phyloP scores from a whole-genome alignment of 257 asterid genomes.

The Nicotiana knightiana region DNA sequence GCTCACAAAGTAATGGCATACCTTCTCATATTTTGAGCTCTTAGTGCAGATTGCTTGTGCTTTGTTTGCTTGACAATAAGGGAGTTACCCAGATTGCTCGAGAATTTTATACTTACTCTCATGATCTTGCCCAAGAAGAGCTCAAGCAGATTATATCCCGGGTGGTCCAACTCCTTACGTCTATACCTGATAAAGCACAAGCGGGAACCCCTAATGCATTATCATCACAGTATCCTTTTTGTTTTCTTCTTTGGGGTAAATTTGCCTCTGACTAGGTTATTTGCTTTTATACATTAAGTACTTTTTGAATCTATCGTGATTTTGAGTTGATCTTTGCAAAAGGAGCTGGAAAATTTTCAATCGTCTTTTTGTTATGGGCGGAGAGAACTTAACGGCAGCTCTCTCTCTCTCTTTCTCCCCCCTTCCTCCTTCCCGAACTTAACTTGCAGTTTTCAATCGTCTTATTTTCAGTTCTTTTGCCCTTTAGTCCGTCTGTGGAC shows the following conservation, averaged over 20 bases:
- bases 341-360: background rate
- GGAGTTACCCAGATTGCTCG: constrained; percentile 42
- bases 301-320: background rate
- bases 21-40: constrained; percentile 8
- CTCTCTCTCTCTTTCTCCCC: background rate
- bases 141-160: constrained; percentile 44
- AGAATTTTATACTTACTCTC: constrained; percentile 42
- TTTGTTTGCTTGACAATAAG: constrained; percentile 73
- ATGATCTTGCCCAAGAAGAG: constrained; percentile 41
- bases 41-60: constrained; percentile 58
- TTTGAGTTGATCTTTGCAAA: background rate
- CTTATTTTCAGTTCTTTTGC: background rate
- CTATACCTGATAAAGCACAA: constrained; percentile 92
- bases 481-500: background rate
- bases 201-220: constrained; percentile 59
- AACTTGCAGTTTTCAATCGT: too few species aligned
- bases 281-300: constrained; percentile 3
- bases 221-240: constrained; percentile 76
- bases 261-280: constrained; percentile 2
- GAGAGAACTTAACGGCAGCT: background rate
- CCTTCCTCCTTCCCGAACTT: background rate
- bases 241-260: constrained; percentile 9
- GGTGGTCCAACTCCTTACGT: constrained; percentile 68
- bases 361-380: background rate
- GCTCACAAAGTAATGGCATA: background rate